A percentile compares a stretch with the other conserved stretches of the same genome.
These are phyloP conservation scores for Stramenopiles sp. DNA, from an alignment of 352 stramenopile species.

Conservation along the genomic window DNA sequence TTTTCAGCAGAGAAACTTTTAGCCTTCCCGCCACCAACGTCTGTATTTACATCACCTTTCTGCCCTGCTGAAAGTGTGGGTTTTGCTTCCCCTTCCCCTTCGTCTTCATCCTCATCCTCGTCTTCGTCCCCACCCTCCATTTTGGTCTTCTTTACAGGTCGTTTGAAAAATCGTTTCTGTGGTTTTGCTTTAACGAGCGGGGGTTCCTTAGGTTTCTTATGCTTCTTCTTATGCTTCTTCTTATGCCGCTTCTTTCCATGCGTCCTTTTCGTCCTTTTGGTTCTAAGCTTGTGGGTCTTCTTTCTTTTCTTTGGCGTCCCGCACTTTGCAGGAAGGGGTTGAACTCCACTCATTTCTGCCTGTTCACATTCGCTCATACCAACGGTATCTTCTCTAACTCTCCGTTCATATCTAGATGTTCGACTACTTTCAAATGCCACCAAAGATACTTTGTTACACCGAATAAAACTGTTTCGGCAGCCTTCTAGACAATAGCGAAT, in stretches of 20 bases:
- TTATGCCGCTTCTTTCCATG: neutral
- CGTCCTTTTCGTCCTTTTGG: neutral
- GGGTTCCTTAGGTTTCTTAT: neutral
- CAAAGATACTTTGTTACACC: neutral
- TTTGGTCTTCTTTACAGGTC: too few species aligned
- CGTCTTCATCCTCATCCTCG: too few species aligned
- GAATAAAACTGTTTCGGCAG: neutral
- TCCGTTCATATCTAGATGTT: neutral
- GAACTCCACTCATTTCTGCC: neutral
- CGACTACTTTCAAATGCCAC: neutral
- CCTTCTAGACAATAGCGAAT: neutral
- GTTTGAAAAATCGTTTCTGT: neutral
- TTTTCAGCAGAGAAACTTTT: too few species aligned
- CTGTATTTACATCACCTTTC: too few species aligned
- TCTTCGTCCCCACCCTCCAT: too few species aligned
- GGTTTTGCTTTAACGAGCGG: neutral
- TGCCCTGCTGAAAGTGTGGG: too few species aligned
- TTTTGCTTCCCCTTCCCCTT: too few species aligned
- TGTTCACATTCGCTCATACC: neutral
- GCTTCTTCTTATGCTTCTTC: neutral
- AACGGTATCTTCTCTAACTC: neutral
- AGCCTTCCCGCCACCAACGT: too few species aligned
- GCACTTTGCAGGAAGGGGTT: neutral
- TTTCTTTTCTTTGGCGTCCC: neutral
- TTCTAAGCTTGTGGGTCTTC: neutral